Percentiles rank a stretch among this genome's conserved stretches.
These are phyloP conservation scores for Xylona heveae DNA, from an alignment of 495 filamentous ascomycete species.

Conservation along the genomic window DNA sequence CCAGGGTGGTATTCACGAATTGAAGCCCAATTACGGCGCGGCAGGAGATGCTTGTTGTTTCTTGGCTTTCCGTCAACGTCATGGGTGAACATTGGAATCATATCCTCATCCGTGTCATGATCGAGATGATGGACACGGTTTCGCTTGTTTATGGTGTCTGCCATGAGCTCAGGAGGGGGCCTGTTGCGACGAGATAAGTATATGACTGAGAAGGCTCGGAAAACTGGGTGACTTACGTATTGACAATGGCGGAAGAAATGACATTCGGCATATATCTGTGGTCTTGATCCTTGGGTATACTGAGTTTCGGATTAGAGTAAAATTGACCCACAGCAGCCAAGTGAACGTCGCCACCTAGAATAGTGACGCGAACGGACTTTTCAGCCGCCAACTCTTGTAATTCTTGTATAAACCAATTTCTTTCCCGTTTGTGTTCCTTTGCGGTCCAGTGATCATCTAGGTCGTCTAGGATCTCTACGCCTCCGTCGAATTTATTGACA, in stretches of 20 bases:
- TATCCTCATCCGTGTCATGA: conserved; percentile 71
- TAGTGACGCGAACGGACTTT: conserved; percentile 80
- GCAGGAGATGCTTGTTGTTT: conserved; percentile 82
- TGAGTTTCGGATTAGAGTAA: conserved; percentile 67
- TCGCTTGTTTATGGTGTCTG: conserved; percentile 78
- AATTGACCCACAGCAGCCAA: conserved; percentile 84
- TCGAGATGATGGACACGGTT: conserved; percentile 87
- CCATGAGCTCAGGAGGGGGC: conserved; percentile 73
- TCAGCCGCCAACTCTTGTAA: conserved; percentile 79
- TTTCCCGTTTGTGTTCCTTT: conserved; percentile 75
- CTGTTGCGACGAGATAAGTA: too few relatives aligned
- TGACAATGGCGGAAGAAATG: conserved; percentile 80
- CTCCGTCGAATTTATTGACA: conserved; percentile 77
- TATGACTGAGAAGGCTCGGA: too few relatives aligned
- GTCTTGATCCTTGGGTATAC: conserved; percentile 62
- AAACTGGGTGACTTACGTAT: too few relatives aligned
- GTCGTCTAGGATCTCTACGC: conserved; percentile 83
- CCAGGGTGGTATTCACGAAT: conserved; percentile 67
- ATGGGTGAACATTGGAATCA: conserved; percentile 78
- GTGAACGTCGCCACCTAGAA: conserved; percentile 81
- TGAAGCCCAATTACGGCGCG: conserved; percentile 82
- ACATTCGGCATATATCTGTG: conserved; percentile 86
- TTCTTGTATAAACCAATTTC: conserved; percentile 69
- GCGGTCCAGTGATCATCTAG: conserved; percentile 95
- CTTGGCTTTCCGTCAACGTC: conserved; percentile 76